Conservation (phyloP, 1,284 basidiomycete genomes). For the Salmacisia buchloeana region DNA sequence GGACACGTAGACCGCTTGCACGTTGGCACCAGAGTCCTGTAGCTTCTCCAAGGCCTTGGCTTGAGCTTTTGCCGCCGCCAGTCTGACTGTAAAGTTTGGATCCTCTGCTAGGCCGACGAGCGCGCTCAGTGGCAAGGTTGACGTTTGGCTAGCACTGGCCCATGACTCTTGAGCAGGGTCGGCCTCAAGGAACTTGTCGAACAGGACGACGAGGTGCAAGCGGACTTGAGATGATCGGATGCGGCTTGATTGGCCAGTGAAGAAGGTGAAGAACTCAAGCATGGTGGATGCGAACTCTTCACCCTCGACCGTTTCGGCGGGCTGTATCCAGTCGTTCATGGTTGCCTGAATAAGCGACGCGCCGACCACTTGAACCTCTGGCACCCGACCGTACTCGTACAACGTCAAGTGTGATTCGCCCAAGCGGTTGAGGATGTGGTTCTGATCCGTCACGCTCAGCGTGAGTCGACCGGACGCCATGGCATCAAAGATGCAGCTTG, state of each 20-base stretch:
- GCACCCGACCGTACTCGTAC: constrained; percentile 62
- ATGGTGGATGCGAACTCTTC: constrained; percentile 56
- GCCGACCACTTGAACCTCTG: constrained; percentile 58
- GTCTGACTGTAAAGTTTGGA: constrained; percentile 76
- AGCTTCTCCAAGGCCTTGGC: constrained; percentile 57
- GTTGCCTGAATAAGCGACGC: constrained; percentile 66
- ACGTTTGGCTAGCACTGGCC: constrained; percentile 47
- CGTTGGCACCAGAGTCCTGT: constrained; percentile 12
- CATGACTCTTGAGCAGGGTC: constrained; percentile 62
- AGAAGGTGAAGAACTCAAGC: constrained; percentile 57
- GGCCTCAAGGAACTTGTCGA: constrained; percentile 61
- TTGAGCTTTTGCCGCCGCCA: constrained; percentile 64
- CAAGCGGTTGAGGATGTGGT: constrained; percentile 10
- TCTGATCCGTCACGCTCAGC: constrained; percentile 54
- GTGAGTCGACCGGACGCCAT: constrained; percentile 59
- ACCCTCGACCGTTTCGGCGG: constrained; percentile 42
- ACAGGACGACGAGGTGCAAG: constrained; percentile 63
- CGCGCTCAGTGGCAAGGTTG: constrained; percentile 40
- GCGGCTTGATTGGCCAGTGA: constrained; percentile 57
- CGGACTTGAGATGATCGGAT: constrained; percentile 64
- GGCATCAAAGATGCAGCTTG: constrained; percentile 59
- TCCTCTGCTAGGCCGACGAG: constrained; percentile 54
- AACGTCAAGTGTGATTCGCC: constrained; percentile 21
- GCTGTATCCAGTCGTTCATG: constrained; percentile 61
- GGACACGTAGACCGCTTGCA: constrained; percentile 21